Evolutionary conservation across 306 rosid genomes (phyloP).

Genomic region (Geum urbanum): DNA sequence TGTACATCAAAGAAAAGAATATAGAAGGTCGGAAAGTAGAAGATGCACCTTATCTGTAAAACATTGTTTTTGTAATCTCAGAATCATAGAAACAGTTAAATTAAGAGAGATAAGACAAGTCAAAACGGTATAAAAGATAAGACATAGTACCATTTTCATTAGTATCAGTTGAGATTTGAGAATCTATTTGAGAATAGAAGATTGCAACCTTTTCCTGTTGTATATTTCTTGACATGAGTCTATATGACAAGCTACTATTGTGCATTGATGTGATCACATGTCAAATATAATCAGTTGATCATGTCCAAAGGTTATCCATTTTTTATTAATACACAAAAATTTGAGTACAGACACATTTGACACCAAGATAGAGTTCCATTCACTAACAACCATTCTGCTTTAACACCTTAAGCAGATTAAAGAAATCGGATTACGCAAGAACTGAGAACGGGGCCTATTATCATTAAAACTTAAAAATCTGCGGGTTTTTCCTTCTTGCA

Average conservation of each 20-base stretch:
- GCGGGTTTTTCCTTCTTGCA: slow-evolving; percentile 23
- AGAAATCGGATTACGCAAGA: neutral
- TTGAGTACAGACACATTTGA: slow-evolving; percentile 3
- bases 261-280: slow-evolving; percentile 9
- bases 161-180: neutral
- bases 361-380: neutral
- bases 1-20: slow-evolving; percentile 10
- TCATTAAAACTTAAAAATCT: neutral
- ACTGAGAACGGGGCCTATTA: neutral
- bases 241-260: neutral
- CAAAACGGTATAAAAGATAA: neutral
- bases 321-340: neutral
- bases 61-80: slow-evolving; percentile 5
- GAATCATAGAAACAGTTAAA: neutral
- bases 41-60: slow-evolving; percentile 19
- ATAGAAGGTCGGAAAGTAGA: slow-evolving; percentile 32
- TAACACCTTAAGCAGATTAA: neutral
- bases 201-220: neutral
- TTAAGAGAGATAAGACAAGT: neutral
- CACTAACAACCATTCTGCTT: neutral
- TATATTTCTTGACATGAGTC: neutral
- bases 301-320: neutral
- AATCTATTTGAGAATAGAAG: slow-evolving; percentile 3
- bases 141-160: neutral
- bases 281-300: neutral